Percentiles rank a stretch among this genome's conserved stretches.
These are phyloP conservation scores for Moringa oleifera DNA, from an alignment of 345 rosid genomes.

Conservation along the genomic window DNA sequence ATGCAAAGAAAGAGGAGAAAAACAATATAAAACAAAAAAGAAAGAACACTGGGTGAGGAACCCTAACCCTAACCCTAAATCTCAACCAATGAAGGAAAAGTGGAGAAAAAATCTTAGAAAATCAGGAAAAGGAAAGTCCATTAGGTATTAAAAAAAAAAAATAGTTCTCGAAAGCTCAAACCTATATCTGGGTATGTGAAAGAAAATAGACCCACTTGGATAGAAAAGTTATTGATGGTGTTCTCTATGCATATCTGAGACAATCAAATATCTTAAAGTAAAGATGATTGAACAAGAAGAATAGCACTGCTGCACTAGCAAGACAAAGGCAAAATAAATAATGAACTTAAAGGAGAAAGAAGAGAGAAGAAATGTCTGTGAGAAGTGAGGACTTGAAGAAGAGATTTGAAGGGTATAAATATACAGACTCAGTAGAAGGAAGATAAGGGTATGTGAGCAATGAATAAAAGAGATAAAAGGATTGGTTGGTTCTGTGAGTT, in stretches of 20 bases:
- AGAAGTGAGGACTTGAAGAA: slow-evolving; percentile 6
- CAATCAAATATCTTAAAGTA: background rate
- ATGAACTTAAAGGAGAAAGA: background rate
- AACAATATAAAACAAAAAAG: background rate
- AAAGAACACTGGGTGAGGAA: slow-evolving; percentile 7
- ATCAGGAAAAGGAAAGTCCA: too few relatives aligned
- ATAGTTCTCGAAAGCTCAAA: background rate
- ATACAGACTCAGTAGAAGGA: slow-evolving; percentile 13
- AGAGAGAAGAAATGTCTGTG: background rate
- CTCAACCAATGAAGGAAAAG: slow-evolving; percentile 1
- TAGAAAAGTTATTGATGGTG: slow-evolving; percentile 4
- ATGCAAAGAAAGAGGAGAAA: background rate
- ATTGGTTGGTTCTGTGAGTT: slow-evolving; percentile 29
- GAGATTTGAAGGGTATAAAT: slow-evolving; percentile 26
- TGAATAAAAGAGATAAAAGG: slow-evolving; percentile 17
- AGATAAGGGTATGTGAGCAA: slow-evolving; percentile 8
- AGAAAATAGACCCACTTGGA: slow-evolving; percentile 14
- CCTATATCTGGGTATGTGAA: slow-evolving; percentile 8
- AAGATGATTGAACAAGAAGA: background rate
- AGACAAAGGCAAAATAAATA: background rate
- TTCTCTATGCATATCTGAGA: slow-evolving; percentile 1
- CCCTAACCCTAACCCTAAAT: slow-evolving; percentile 41
- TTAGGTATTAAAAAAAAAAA: background rate
- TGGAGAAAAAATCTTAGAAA: background rate
- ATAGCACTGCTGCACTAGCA: too few relatives aligned